Base-by-base conservation (phyloP, 352 stramenopile species). In the Saprolegnia diclina region DNA sequence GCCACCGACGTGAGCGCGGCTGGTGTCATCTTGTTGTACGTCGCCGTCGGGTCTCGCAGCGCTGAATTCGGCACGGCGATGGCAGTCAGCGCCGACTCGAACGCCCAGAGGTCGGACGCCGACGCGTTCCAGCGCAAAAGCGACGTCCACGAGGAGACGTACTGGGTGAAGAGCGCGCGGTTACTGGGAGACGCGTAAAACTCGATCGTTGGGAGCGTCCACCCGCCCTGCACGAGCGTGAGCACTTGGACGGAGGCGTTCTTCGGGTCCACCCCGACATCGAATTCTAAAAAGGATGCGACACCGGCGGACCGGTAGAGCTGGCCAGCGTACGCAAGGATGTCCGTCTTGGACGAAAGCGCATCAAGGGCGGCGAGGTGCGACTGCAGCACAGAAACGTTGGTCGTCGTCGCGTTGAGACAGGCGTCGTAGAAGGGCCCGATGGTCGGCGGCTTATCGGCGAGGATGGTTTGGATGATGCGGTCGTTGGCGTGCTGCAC, bases 21-120 rank as follows among this genome's bases (percentile, higher is more conserved):
- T 35, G 29, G 29, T 5, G 29, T 35, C 29, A 35, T 35, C 29
- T 35, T 35, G 29, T 35, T 89, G 78, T 97, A 98, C 2, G 88
- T 96, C 22, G 77, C 79, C 4, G 88, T 66, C 0, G 91, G 91
- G 77, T 98, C 90, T 44, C 89, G 76, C 22, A 94, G 82, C 50
- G 96, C 75, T 40, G 95, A 93, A 56, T 96, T 96, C 3, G 87
- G 91, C 65, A 97, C 91, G 62, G 90, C 93, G 18, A 90, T 66
- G 44, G 83, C 71, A 1, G 92, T 90, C 22, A 98, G 67, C 9
- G 69, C 65, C 40, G 85, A 72, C 76, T 98, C 92, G 67, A 98
- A 93, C 4, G 72, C 68, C 73, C 95, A 87, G 7, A 98, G 74
- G 0, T 72, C 73, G 45, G 86, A 85, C 11, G 82, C 74, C 54